A percentile compares a stretch with the other conserved stretches of the same genome.
phyloP scores from a whole-genome alignment of 306 rosid genomes.

The Benincasa hispida region DNA sequence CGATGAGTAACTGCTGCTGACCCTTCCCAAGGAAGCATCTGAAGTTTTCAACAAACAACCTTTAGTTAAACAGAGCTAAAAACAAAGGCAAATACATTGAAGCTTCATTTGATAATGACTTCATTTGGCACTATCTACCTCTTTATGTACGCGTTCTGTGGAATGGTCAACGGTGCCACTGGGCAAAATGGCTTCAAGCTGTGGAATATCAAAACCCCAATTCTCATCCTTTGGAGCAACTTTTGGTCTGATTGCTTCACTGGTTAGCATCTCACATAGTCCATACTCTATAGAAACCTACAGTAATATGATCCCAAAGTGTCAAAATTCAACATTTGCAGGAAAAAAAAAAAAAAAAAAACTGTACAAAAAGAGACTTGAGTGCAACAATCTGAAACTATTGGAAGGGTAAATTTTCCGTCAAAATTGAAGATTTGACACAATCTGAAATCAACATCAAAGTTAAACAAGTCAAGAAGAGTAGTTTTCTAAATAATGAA shows the following conservation, averaged over 20 bases:
- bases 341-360: background rate
- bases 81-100: background rate
- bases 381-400: background rate
- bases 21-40: slow-evolving; percentile 75
- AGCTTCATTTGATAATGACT: background rate
- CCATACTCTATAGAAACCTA: slow-evolving; percentile 82
- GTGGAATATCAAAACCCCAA: slow-evolving; percentile 56
- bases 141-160: slow-evolving; percentile 43
- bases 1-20: slow-evolving; percentile 23
- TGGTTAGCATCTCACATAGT: slow-evolving; percentile 71
- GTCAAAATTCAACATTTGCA: background rate
- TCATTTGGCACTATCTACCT: slow-evolving; percentile 22
- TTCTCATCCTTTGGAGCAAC: slow-evolving; percentile 56
- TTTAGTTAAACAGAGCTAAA: background rate
- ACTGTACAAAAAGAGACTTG: background rate
- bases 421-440: background rate
- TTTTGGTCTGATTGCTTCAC: slow-evolving; percentile 33
- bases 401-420: background rate
- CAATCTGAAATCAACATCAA: background rate
- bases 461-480: background rate
- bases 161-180: slow-evolving; percentile 51
- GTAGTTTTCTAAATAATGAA: background rate
- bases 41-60: slow-evolving; percentile 15
- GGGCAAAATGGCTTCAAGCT: slow-evolving; percentile 65
- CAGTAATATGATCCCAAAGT: background rate